These are phyloP conservation scores for Debaryomyces castellii DNA, from an alignment of 805 yeast species.

Conservation along the genomic window DNA sequence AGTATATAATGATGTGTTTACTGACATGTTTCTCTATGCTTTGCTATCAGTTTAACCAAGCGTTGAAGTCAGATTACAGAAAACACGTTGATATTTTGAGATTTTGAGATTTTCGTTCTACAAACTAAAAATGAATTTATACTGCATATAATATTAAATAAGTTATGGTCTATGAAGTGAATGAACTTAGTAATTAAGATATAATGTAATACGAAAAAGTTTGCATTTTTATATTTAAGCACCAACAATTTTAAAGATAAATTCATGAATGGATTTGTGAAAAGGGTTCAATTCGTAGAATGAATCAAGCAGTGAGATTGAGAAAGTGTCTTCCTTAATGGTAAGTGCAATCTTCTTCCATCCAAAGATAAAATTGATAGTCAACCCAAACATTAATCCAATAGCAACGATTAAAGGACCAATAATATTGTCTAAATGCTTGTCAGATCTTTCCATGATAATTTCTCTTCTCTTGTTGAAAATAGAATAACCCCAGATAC, in stretches of 20 bases:
- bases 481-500: conserved; percentile 84
- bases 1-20: conserved; percentile 70
- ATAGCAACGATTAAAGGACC: conserved; percentile 83
- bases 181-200: neutral
- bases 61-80: neutral
- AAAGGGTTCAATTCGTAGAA: conserved; percentile 31
- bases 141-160: conserved; percentile 1
- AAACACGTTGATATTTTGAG: conserved; percentile 2
- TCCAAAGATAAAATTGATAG: conserved; percentile 72
- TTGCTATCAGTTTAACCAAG: neutral
- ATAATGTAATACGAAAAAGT: too few species aligned
- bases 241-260: conserved; percentile 27
- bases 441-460: conserved; percentile 79
- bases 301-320: conserved; percentile 21
- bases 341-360: conserved; percentile 25
- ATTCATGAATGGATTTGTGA: conserved; percentile 36
- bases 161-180: neutral
- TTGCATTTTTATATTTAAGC: conserved; percentile 2
- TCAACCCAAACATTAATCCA: conserved; percentile 65
- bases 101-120: neutral
- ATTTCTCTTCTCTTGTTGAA: conserved; percentile 69
- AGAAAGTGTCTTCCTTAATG: conserved; percentile 10
- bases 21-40: conserved; percentile 28
- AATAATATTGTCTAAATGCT: conserved; percentile 82
- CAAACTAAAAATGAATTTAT: neutral